phyloP scores from a whole-genome alignment of 495 filamentous ascomycete genomes.

The Xylaria acuta region DNA sequence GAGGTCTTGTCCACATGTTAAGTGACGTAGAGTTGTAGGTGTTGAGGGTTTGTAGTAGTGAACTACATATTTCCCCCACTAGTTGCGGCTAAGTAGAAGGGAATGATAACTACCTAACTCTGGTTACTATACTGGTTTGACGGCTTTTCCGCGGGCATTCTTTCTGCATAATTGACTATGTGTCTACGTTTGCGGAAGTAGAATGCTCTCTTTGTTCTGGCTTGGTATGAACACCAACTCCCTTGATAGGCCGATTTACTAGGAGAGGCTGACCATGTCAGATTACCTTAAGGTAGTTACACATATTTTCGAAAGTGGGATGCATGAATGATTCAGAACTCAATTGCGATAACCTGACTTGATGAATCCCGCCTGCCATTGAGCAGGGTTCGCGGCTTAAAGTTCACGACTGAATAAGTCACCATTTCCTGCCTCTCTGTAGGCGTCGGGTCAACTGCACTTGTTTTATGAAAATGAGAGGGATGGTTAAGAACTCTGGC shows the following conservation, averaged over 20 bases:
- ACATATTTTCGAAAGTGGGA: too few relatives aligned
- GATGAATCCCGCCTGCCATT: not conserved
- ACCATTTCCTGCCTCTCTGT: not conserved
- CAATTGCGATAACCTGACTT: not conserved
- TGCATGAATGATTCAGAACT: too few relatives aligned
- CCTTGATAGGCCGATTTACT: not conserved
- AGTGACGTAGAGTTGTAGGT: not conserved
- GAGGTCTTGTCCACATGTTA: not conserved
- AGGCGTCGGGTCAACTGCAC: not conserved
- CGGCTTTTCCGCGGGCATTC: not conserved
- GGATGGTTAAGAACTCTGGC: not conserved
- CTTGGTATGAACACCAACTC: not conserved
- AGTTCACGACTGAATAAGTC: not conserved
- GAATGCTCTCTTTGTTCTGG: not conserved
- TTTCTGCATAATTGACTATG: not conserved
- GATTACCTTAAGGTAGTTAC: too few relatives aligned
- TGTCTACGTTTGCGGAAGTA: constrained; percentile 1
- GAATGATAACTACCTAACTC: too few relatives aligned
- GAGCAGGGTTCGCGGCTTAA: not conserved
- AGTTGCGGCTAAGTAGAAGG: not conserved
- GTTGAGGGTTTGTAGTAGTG: not conserved
- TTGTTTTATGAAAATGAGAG: not conserved
- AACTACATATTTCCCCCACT: not conserved
- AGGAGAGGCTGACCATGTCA: not conserved
- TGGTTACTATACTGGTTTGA: not conserved